Evolutionary conservation across 768 basidiomycete species (phyloP), one percentile per base, ranked within the genome.

Genomic region (Ramaria sp.): DNA sequence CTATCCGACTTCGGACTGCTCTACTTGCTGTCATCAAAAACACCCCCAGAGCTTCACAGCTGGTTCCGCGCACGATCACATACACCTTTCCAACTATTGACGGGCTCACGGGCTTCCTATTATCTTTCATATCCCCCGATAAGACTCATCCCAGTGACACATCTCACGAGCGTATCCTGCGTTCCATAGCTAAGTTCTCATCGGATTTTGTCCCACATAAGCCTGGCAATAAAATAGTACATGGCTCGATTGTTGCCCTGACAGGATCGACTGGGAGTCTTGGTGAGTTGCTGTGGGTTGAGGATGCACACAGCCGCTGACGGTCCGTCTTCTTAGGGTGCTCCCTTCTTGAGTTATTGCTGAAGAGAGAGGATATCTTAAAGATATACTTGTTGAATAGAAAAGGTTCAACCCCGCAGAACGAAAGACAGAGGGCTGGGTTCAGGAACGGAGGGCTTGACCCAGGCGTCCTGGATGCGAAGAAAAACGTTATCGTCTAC

Each of bases 1-100:
- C 54, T 24, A 31, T 55, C 33, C 41, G 48, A 3, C 30, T 55
- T 19, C 54, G 54, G 11, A n/a, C 9, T 51, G 41, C 46, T 17
- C 17, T 55, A 9, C 10, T 30, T 13, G 15, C 54, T 11, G 22
- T 55, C 30, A 15, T 52, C 7, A 55, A 48, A 12, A 22, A 43
- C 10, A 22, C 34, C 7, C 7, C 15, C 9, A 38, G 10, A 17
- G n/a, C 43, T 7, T 24, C 12, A 9, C 33, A 19, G 19, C 27
- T 15, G 9, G n/a, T 55, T 13, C 54, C 54, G 6, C 46, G 27
- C 31, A 55, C 53, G 17, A 48, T 55, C n/a, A 48, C 46, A 27
- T 55, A 55, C 22, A 48, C 41, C 20, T 48, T 27, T 55, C 54
- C 54, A 22, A 55, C n/a, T 30, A 55, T 55, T 7, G 30, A 55